Base-by-base conservation (phyloP, 371 early-diverging fungal genomes). In the Nematocida sp. region DNA sequence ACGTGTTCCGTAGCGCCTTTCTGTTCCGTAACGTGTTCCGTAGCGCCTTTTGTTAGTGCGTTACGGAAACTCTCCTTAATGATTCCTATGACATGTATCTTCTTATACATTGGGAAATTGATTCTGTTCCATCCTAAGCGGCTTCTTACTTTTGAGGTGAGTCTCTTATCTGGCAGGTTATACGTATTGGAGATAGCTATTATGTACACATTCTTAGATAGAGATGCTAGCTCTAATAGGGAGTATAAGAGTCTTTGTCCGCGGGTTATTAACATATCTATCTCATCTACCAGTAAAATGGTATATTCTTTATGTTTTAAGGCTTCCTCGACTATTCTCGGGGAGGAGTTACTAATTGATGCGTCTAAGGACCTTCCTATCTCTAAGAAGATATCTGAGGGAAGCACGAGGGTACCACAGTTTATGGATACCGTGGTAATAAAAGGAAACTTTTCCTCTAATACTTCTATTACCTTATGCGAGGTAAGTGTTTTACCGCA, bases 141-240 rank as follows among this genome's bases (percentile, higher is more conserved):
- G 82, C 93, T 92, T 2, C 93, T 90, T 38, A 94, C 87, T 77
- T 92, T 92, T 79, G 91, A 90, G n/a, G 87, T 86, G 53, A 93
- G 86, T 84, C 91, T 86, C 55, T 92, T 87, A 78, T 95, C 96
- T 0, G 95, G 96, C 30, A 97, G 84, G 81, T 95, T 94, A 91
- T 97, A 94, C 0, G 96, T 96, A 79, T 97, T 97, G 30, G 97
- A 96, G 51, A 97, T 90, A 0, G 94, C 92, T 0, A 97, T 89
- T 64, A 94, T 88, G 16, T 96, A 82, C 53, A 88, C 84, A 1
- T 93, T 90, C 56, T 88, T 83, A 35, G 65, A 69, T 2, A 78
- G 28, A 65, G 89, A 91, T 0, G 96, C 93, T 91, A 96, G 92
- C 64, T 96, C 93, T 77, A 95, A 92, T 78, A 97, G 90, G 80